Percentiles rank a stretch among this genome's conserved stretches.
These are phyloP conservation scores for Beauveria sp. DNA, from an alignment of 2,329 filamentous ascomycete species.

Conservation along the genomic window DNA sequence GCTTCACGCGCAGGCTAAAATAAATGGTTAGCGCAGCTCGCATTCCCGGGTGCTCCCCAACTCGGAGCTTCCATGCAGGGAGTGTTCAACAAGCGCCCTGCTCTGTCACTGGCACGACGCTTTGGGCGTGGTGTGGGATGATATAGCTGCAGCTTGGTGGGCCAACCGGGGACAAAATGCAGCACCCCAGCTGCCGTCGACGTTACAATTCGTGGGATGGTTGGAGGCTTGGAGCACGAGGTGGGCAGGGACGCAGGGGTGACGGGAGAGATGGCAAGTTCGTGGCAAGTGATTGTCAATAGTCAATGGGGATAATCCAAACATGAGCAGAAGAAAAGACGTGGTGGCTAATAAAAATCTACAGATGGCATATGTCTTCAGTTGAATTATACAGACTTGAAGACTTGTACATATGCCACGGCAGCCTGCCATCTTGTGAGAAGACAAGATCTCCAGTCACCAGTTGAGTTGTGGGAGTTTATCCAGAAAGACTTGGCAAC, in stretches of 20 bases:
- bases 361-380: too few relatives aligned
- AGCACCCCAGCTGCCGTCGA: background rate
- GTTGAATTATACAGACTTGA: too few relatives aligned
- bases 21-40: too few relatives aligned
- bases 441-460: too few relatives aligned
- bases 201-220: background rate
- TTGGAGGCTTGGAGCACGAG: background rate
- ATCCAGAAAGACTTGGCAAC: too few relatives aligned
- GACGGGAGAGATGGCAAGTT: background rate
- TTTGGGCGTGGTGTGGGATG: background rate
- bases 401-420: too few relatives aligned
- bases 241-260: background rate
- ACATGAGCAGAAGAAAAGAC: background rate
- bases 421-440: too few relatives aligned
- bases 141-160: background rate
- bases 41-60: too few relatives aligned
- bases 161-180: background rate
- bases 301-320: background rate
- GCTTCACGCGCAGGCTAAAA: background rate
- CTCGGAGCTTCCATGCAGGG: background rate
- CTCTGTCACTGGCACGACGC: background rate
- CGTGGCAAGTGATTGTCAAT: background rate
- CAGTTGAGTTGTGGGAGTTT: too few relatives aligned
- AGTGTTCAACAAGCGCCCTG: background rate
- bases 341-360: background rate